Evolutionary conservation across 495 filamentous ascomycete genomes (phyloP).

Genomic region (Aspergillus nidulans): DNA sequence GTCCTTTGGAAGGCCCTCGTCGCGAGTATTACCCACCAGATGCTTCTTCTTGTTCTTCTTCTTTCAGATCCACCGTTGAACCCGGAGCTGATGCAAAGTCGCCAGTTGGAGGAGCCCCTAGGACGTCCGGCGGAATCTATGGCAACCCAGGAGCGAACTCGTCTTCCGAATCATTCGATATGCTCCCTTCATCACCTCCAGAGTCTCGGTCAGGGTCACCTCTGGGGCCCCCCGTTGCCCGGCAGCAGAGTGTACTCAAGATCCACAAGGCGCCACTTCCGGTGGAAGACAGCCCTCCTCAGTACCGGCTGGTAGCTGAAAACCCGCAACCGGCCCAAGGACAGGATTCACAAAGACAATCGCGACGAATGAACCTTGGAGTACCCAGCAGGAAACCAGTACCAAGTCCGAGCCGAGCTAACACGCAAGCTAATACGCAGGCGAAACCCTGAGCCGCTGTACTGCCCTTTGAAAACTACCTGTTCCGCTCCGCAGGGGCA

Average conservation of each 20-base stretch:
- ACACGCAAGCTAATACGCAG: neutral
- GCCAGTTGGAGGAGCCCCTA: slow-evolving; percentile 29
- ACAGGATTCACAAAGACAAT: slow-evolving; percentile 18
- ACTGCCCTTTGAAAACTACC: neutral
- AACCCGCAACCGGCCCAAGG: slow-evolving; percentile 7
- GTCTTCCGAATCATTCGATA: slow-evolving; percentile 45
- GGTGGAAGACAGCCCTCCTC: slow-evolving; percentile 36
- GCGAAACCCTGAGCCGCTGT: neutral
- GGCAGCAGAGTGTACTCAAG: slow-evolving; percentile 38
- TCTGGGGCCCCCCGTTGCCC: slow-evolving; percentile 30
- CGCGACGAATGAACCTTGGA: slow-evolving; percentile 35
- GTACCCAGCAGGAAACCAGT: slow-evolving; percentile 41
- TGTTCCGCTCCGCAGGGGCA: too few species aligned
- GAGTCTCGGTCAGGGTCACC: slow-evolving; percentile 38
- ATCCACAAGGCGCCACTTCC: slow-evolving; percentile 23
- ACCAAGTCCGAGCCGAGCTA: slow-evolving; percentile 23
- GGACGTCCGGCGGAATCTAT: slow-evolving; percentile 18
- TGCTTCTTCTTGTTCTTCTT: slow-evolving; percentile 36
- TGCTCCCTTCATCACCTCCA: slow-evolving; percentile 42
- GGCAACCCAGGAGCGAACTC: slow-evolving; percentile 25
- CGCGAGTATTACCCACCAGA: slow-evolving; percentile 59
- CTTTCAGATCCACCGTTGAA: slow-evolving; percentile 28
- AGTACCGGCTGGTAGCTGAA: slow-evolving; percentile 33
- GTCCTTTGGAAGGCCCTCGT: slow-evolving; percentile 59
- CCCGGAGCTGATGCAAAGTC: slow-evolving; percentile 42